A percentile compares a stretch with the other conserved stretches of the same genome.
phyloP scores from a whole-genome alignment of 2,329 filamentous ascomycete species.

The Cladophialophora yegresii region DNA sequence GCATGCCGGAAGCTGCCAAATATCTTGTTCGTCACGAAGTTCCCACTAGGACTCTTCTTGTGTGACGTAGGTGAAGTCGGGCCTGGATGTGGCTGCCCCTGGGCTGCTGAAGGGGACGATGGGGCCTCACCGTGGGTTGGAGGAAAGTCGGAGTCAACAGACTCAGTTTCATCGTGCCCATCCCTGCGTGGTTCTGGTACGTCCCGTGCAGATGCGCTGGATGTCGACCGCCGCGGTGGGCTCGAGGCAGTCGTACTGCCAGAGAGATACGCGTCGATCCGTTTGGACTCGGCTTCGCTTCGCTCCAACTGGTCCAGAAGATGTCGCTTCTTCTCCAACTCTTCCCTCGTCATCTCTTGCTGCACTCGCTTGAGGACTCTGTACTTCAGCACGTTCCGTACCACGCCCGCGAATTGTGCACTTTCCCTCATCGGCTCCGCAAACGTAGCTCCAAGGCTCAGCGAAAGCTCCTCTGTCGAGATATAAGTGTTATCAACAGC shows the following conservation, averaged over 20 bases:
- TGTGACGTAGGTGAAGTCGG: conserved; percentile 52
- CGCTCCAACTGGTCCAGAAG: conserved; percentile 86
- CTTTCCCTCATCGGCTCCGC: conserved; percentile 98
- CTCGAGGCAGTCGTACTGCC: conserved; percentile 62
- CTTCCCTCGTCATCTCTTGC: conserved; percentile 94
- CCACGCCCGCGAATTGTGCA: conserved; percentile 93
- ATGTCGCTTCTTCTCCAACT: conserved; percentile 80
- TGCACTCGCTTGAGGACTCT: conserved; percentile 91
- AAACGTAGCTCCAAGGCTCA: conserved; percentile 85
- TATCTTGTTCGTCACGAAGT: conserved; percentile 87
- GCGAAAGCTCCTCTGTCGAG: conserved; percentile 86
- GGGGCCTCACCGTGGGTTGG: conserved; percentile 76
- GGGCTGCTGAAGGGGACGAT: conserved; percentile 67
- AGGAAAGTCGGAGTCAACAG: conserved; percentile 94
- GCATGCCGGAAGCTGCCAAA: conserved; percentile 95
- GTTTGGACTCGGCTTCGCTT: conserved; percentile 87
- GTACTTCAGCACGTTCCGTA: conserved; percentile 84
- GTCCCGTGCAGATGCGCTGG: conserved; percentile 50
- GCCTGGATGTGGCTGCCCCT: conserved; percentile 61
- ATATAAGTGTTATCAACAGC: conserved; percentile 96
- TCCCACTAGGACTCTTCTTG: conserved; percentile 80
- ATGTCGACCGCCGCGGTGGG: conserved; percentile 68
- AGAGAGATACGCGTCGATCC: conserved; percentile 89
- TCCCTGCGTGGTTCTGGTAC: conserved; percentile 55
- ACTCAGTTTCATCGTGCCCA: conserved; percentile 73